Base-by-base conservation (phyloP, 2,329 filamentous ascomycete species). In the Fusarium nygamai region DNA sequence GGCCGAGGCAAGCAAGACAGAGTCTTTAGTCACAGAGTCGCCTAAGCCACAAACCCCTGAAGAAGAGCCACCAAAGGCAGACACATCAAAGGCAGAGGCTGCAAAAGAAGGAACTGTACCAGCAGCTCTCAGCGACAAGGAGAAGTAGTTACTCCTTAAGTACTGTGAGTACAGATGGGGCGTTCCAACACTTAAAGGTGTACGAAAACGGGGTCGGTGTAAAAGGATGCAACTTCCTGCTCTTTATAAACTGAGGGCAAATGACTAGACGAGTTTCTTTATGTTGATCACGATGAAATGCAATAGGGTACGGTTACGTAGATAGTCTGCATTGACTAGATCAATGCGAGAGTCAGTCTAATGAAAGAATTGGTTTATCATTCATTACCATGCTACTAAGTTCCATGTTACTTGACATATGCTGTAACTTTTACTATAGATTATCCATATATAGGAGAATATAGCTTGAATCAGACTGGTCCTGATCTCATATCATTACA, bases 191-290 rank as follows among this genome's bases (percentile, higher is more conserved):
- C 48, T n/a, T 31, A 41, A 44, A 14, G 29, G 34, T 43, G 31
- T 43, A 64, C 50, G 51, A 27, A 27, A 53, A 36, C 39, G 46
- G 50, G 48, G 24, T 16, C 24, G 41, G 41, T 47, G 46, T 60
- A 51, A 63, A 66, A 44, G 33, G 41, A 38, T 51, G 44, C 29
- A 38, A 61, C 48, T 70, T 44, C 60, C 47, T 61, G 58, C 56
- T 57, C 61, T 66, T 54, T 57, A 43, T 5, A 50, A 8, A 31
- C 43, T 47, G 72, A 61, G 70, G 69, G 38, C 41, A 53, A 54
- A 73, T 31, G 64, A 75, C 46, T 69, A 68, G 53, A 75, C 66
- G 69, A 74, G 61, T 69, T 73, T 72, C 33, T n/a, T 63, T 67
- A 69, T 74, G 64, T 75, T 58, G 54, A 54, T 58, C 31, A 73